Evolutionary conservation across 495 filamentous ascomycete genomes (phyloP).

Genomic region (Penicillium paxilli): DNA sequence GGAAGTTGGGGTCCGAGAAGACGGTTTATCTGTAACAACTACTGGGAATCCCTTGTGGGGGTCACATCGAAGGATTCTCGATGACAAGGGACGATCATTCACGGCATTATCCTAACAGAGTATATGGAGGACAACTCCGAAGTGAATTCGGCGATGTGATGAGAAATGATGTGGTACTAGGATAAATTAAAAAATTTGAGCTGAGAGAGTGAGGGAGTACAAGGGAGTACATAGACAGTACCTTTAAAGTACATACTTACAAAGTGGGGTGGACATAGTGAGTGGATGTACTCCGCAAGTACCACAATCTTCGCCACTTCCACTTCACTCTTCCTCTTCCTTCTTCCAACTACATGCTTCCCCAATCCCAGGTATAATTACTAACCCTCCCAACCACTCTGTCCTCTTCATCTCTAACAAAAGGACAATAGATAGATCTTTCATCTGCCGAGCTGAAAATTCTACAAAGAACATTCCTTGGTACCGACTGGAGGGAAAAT

Average conservation of each 20-base stretch:
- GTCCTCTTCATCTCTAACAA: too few species aligned
- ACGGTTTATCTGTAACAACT: constrained; percentile 13
- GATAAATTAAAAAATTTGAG: constrained; percentile 2
- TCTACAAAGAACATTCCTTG: too few species aligned
- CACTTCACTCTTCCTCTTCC: not conserved
- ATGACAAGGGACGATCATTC: not conserved
- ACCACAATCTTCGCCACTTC: too few species aligned
- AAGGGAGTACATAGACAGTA: not conserved
- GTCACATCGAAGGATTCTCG: constrained; percentile 16
- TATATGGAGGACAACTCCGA: not conserved
- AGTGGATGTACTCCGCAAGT: too few species aligned
- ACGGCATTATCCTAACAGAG: constrained; percentile 1
- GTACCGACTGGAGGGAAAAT: too few species aligned
- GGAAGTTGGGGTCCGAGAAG: constrained; percentile 15
- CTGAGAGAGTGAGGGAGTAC: not conserved
- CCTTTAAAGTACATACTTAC: too few species aligned
- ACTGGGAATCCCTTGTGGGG: constrained; percentile 8
- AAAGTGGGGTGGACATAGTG: too few species aligned
- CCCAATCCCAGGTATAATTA: too few species aligned
- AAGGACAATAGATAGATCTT: too few species aligned
- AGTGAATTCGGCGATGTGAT: not conserved
- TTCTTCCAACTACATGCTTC: too few species aligned
- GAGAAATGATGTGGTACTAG: not conserved
- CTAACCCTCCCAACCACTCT: too few species aligned
- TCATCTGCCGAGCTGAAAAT: too few species aligned